A percentile compares a stretch with the other conserved stretches of the same genome.
Evolutionary conservation across 192 early-diverging fungal species (phyloP).

Genomic region (Podochytrium sp.): DNA sequence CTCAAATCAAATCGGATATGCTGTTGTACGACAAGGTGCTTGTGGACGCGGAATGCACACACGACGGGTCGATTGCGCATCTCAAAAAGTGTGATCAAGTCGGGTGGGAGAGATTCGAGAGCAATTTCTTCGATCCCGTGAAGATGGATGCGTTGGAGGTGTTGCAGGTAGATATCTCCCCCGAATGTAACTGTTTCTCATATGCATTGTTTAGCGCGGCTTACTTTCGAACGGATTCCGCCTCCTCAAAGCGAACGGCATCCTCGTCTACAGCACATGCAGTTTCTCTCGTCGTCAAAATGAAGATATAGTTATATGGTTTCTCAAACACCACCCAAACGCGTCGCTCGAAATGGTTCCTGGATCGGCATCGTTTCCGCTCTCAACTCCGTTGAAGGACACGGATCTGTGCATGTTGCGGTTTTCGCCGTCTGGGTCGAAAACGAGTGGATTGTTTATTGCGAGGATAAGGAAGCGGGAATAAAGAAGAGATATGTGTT

Average conservation of each 20-base stretch:
- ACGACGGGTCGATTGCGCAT: constrained; percentile 81
- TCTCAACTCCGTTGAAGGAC: constrained; percentile 25
- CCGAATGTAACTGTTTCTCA: not conserved
- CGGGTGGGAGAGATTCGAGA: constrained; percentile 84
- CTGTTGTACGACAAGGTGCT: constrained; percentile 72
- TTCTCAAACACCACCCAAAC: constrained; percentile 55
- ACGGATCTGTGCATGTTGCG: constrained; percentile 46
- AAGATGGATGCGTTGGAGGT: constrained; percentile 61
- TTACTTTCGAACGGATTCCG: constrained; percentile 80
- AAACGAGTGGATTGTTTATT: constrained; percentile 81
- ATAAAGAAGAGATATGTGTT: not conserved
- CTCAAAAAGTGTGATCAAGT: constrained; percentile 70
- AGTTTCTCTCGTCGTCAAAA: constrained; percentile 69
- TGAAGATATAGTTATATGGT: constrained; percentile 82
- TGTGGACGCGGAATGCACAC: constrained; percentile 81
- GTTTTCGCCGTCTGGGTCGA: constrained; percentile 68
- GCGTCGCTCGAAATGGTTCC: constrained; percentile 65
- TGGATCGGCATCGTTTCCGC: constrained; percentile 33
- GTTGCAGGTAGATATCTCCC: constrained; percentile 60
- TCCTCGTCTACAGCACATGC: constrained; percentile 81
- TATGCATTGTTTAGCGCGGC: constrained; percentile 43
- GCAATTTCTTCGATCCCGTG: constrained; percentile 69
- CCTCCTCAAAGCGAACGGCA: constrained; percentile 72
- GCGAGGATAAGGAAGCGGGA: constrained; percentile 70
- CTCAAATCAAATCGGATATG: constrained; percentile 42